Evolutionary conservation across 768 basidiomycete species (phyloP).

Genomic region (Pisolithus tinctorius): DNA sequence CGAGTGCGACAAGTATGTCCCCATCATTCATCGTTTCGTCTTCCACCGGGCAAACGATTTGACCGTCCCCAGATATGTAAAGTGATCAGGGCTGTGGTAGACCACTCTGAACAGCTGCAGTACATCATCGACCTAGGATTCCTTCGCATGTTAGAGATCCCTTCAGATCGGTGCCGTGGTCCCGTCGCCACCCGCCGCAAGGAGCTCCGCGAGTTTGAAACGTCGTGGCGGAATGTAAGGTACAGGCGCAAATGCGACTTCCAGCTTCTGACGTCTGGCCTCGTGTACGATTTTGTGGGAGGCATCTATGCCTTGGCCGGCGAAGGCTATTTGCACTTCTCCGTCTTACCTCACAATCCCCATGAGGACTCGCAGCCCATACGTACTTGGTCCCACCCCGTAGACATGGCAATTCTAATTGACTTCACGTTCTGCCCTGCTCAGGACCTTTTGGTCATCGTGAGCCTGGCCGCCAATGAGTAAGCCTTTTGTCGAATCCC

Average conservation of each 20-base stretch:
- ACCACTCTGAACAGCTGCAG: conserved; percentile 39
- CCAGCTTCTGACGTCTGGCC: conserved; percentile 37
- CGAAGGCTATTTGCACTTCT: conserved; percentile 43
- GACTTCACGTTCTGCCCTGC: conserved; percentile 55
- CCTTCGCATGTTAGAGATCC: conserved; percentile 36
- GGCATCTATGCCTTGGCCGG: conserved; percentile 41
- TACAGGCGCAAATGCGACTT: conserved; percentile 34
- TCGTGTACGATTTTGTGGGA: conserved; percentile 45
- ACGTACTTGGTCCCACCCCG: conserved; percentile 38
- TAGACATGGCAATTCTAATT: conserved; percentile 37
- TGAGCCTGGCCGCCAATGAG: conserved; percentile 37
- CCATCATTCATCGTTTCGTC: neutral
- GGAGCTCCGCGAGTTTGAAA: conserved; percentile 36
- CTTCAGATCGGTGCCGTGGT: conserved; percentile 17
- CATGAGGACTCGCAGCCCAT: conserved; percentile 9
- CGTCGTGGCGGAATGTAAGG: conserved; percentile 40
- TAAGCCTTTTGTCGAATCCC: conserved; percentile 21
- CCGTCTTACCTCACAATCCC: conserved; percentile 8
- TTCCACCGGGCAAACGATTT: neutral
- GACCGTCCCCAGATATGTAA: conserved; percentile 31
- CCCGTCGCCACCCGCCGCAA: conserved; percentile 37
- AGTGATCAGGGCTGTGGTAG: conserved; percentile 31
- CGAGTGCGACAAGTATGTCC: conserved; percentile 26
- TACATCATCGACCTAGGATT: conserved; percentile 46
- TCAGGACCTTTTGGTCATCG: conserved; percentile 48